Evolutionary conservation across 139 green algal species (phyloP).

Genomic region (Klebsormidium nitens): DNA sequence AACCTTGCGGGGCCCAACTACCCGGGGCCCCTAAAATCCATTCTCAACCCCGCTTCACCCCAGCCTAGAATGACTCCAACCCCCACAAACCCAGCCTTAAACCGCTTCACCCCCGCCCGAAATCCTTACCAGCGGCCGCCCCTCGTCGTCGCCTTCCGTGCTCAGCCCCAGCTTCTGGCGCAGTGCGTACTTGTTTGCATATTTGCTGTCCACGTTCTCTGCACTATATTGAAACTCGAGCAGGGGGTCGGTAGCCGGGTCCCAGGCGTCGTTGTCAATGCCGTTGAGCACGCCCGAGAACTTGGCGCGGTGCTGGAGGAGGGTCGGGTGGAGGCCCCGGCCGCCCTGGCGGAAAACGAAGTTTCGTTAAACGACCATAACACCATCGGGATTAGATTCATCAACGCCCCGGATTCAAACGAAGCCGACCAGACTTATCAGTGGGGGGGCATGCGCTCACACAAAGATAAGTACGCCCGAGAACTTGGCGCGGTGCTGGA

Average conservation of each 20-base stretch:
- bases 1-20: too few relatives aligned
- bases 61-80: too few relatives aligned
- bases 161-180: slow-evolving; percentile 20
- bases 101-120: too few relatives aligned
- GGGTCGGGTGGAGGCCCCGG: slow-evolving; percentile 32
- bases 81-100: too few relatives aligned
- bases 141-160: slow-evolving; percentile 9
- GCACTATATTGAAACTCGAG: slow-evolving; percentile 44
- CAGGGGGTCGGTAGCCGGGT: slow-evolving; percentile 40
- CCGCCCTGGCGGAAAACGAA: slow-evolving; percentile 49
- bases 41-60: too few relatives aligned
- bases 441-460: too few relatives aligned
- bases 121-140: slow-evolving; percentile 26
- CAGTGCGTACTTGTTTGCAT: slow-evolving; percentile 51
- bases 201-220: slow-evolving; percentile 47
- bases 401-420: too few relatives aligned
- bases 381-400: too few relatives aligned
- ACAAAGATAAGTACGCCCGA: slow-evolving; percentile 47
- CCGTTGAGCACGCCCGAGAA: slow-evolving; percentile 52
- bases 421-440: slow-evolving; percentile 52
- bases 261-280: slow-evolving; percentile 49
- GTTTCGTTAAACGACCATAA: slow-evolving; percentile 71
- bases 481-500: slow-evolving; percentile 40
- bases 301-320: slow-evolving; percentile 30
- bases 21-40: too few relatives aligned